A percentile compares a stretch with the other conserved stretches of the same genome.
These are phyloP conservation scores for Teunomyces atbi DNA, from an alignment of 805 yeast genomes.

Conservation along the genomic window DNA sequence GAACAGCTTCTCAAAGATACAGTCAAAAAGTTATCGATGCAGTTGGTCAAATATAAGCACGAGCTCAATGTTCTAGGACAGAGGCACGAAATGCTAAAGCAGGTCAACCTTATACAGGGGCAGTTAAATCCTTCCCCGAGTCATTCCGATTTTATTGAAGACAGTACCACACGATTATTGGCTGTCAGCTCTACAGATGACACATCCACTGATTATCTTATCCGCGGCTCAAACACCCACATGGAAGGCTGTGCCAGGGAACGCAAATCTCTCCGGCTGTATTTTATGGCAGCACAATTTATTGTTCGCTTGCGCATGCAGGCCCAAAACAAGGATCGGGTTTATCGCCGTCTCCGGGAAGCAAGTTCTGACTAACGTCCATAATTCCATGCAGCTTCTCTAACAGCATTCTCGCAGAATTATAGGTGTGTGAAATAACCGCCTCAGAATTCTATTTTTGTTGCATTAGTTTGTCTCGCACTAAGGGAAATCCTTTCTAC, in stretches of 20 bases:
- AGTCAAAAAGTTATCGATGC: constrained; percentile 7
- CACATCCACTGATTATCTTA: constrained; percentile 6
- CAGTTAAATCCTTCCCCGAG: not conserved
- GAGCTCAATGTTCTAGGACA: constrained; percentile 7
- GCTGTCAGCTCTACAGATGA: not conserved
- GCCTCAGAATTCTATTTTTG: not conserved
- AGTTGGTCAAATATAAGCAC: constrained; percentile 8
- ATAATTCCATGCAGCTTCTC: not conserved
- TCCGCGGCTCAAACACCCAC: not conserved
- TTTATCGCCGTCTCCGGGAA: not conserved
- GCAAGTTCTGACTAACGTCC: not conserved
- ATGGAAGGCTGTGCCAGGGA: not conserved
- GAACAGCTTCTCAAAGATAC: constrained; percentile 4
- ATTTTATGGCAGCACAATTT: constrained; percentile 14
- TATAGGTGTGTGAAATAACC: not conserved
- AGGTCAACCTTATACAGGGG: constrained; percentile 1
- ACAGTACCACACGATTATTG: not conserved
- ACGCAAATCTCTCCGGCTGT: constrained; percentile 10
- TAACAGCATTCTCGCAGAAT: not conserved
- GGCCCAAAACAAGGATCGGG: constrained; percentile 1
- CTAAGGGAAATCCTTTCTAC: not conserved
- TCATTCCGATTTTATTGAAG: not conserved
- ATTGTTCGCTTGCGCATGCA: constrained; percentile 9
- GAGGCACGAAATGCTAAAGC: constrained; percentile 6
- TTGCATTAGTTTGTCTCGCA: not conserved